Evolutionary conservation across 2,329 filamentous ascomycete species (phyloP).

Genomic region (Purpureocillium lavendulum): DNA sequence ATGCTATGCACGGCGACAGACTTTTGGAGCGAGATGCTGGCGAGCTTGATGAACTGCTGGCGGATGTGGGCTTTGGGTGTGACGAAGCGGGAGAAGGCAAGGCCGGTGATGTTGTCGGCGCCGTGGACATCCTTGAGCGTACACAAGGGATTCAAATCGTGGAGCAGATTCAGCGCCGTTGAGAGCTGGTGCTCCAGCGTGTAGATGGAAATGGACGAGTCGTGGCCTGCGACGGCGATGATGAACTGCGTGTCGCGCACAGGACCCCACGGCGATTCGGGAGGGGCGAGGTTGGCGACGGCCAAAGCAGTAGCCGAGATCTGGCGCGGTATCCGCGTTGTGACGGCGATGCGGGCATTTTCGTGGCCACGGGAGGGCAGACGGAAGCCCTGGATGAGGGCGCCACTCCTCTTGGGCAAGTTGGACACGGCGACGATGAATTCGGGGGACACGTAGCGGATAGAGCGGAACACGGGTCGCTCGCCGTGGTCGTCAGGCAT

Average conservation of each 20-base stretch:
- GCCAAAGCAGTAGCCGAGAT: slow-evolving; percentile 73
- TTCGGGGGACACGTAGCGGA: slow-evolving; percentile 50
- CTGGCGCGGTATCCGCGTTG: slow-evolving; percentile 51
- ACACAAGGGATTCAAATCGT: slow-evolving; percentile 42
- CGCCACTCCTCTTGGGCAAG: slow-evolving; percentile 49
- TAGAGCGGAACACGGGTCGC: slow-evolving; percentile 45
- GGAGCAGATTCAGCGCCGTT: slow-evolving; percentile 38
- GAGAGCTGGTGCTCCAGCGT: slow-evolving; percentile 61
- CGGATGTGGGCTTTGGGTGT: slow-evolving; percentile 38
- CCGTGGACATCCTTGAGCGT: slow-evolving; percentile 46
- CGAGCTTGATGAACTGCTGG: slow-evolving; percentile 54
- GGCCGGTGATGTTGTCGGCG: slow-evolving; percentile 47
- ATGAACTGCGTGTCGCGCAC: slow-evolving; percentile 66
- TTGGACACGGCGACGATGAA: slow-evolving; percentile 53
- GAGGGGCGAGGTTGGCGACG: slow-evolving; percentile 57
- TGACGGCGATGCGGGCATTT: slow-evolving; percentile 41
- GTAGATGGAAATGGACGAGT: slow-evolving; percentile 69
- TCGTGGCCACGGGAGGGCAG: slow-evolving; percentile 30
- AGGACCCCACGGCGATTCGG: slow-evolving; percentile 38
- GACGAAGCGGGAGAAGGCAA: slow-evolving; percentile 50
- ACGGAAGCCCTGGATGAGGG: slow-evolving; percentile 47
- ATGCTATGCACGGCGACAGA: slow-evolving; percentile 74
- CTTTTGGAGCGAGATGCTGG: slow-evolving; percentile 73
- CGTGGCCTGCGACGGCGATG: slow-evolving; percentile 71
- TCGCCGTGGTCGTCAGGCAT: slow-evolving; percentile 39